phyloP scores from a whole-genome alignment of 148 eudicot species.

The Diospyros lotus region DNA sequence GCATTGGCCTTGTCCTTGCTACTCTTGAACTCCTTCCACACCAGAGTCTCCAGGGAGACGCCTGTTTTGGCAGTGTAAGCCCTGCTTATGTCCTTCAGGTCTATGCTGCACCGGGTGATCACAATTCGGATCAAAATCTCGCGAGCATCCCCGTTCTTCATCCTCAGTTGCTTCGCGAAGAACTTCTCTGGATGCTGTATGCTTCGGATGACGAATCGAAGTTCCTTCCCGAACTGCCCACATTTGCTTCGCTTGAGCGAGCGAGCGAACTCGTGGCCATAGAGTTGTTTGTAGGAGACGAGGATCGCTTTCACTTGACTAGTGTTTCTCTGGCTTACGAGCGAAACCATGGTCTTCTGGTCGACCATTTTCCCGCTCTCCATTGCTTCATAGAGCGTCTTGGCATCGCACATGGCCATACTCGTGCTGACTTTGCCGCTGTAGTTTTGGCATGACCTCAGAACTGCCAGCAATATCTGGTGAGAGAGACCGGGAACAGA shows the following conservation, averaged over 20 bases:
- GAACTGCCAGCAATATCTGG: constrained; percentile 1
- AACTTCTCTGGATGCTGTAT: constrained; percentile 3
- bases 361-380: constrained; percentile 2
- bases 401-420: constrained; percentile 11
- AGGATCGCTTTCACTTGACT: constrained; percentile 1
- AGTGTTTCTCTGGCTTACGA: not conserved
- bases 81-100: constrained; percentile 1
- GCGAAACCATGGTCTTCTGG: constrained; percentile 2
- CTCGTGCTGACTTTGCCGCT: not conserved
- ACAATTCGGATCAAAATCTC: not conserved
- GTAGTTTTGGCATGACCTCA: constrained; percentile 2
- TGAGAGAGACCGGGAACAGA: not conserved
- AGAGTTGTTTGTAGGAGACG: constrained; percentile 1
- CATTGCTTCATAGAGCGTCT: constrained; percentile 6
- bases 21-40: constrained; percentile 1
- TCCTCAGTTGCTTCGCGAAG: constrained; percentile 8
- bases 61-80: constrained; percentile 11
- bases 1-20: not conserved
- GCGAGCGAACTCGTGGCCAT: constrained; percentile 2
- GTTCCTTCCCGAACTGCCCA: constrained; percentile 11
- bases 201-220: constrained; percentile 7
- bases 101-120: not conserved
- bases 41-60: not conserved
- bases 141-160: constrained; percentile 9
- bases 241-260: constrained; percentile 8